Percentiles rank a stretch among this genome's conserved stretches.
These are phyloP conservation scores for Beauveria scarabaeidicola DNA, from an alignment of 2,329 filamentous ascomycete species.

Conservation along the genomic window DNA sequence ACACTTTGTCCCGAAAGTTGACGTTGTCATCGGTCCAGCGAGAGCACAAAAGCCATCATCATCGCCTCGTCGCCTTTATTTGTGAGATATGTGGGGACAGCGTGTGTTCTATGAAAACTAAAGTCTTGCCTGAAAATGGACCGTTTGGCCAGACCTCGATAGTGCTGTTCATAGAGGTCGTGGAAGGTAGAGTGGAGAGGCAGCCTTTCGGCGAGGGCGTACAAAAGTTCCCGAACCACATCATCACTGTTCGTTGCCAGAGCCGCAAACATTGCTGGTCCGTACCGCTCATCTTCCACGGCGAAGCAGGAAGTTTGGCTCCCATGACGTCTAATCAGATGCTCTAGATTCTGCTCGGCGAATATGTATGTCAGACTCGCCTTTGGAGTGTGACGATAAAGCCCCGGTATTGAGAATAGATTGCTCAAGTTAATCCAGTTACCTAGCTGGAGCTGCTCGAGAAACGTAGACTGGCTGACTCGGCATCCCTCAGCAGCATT, in stretches of 20 bases:
- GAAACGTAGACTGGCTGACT: neutral
- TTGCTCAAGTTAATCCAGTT: neutral
- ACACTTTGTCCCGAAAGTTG: too few species aligned
- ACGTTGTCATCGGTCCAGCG: too few species aligned
- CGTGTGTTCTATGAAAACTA: too few species aligned
- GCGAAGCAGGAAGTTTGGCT: neutral
- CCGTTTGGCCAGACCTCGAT: too few species aligned
- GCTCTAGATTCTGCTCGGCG: neutral
- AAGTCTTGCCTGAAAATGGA: too few species aligned
- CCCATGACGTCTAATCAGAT: neutral
- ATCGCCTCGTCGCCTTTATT: too few species aligned
- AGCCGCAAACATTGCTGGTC: neutral
- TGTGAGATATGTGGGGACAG: too few species aligned
- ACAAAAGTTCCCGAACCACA: neutral
- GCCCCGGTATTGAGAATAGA: neutral
- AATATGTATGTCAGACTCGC: constrained; percentile 12
- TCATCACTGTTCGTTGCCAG: neutral
- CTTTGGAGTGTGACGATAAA: neutral
- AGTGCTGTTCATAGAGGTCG: too few species aligned
- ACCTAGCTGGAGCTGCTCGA: neutral
- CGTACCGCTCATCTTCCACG: neutral
- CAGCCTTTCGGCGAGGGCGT: too few species aligned
- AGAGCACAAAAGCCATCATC: too few species aligned
- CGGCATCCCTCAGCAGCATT: neutral
- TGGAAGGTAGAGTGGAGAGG: too few species aligned